These are phyloP conservation scores for Populus pruinosa DNA, from an alignment of 345 rosid genomes.

Conservation along the genomic window DNA sequence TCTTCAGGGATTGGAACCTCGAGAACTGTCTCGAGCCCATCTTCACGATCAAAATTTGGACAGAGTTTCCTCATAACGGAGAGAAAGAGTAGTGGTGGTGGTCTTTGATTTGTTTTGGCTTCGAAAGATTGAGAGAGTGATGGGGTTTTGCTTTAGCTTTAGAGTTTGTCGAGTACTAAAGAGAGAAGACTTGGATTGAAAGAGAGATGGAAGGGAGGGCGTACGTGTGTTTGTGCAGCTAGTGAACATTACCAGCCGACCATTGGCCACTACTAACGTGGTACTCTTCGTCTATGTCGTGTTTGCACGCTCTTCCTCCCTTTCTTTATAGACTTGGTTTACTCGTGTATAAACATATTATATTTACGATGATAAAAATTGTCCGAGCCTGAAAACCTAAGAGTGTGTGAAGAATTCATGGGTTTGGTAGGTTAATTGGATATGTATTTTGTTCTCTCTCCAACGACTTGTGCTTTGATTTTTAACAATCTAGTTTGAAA, in stretches of 20 bases:
- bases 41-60: constrained; percentile 78
- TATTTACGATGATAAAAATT: not conserved
- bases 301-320: constrained; percentile 61
- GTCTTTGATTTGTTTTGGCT: constrained; percentile 2
- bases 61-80: constrained; percentile 80
- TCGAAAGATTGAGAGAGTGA: not conserved
- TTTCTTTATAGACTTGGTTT: not conserved
- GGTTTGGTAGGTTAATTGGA: not conserved
- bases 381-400: not conserved
- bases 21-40: constrained; percentile 89
- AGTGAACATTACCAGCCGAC: constrained; percentile 59
- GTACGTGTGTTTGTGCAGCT: not conserved
- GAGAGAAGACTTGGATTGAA: constrained; percentile 14
- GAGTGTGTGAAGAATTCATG: not conserved
- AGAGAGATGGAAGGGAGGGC: constrained; percentile 3
- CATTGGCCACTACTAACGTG: constrained; percentile 54
- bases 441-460: not conserved
- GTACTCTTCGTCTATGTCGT: constrained; percentile 59
- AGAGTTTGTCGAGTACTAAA: not conserved
- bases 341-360: not conserved
- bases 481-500: constrained; percentile 18
- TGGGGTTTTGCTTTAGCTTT: not conserved
- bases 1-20: constrained; percentile 98
- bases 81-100: too few species aligned
- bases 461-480: constrained; percentile 1